Evolutionary conservation across 2,329 filamentous ascomycete genomes (phyloP).

Genomic region (Colletotrichum theobromicola): DNA sequence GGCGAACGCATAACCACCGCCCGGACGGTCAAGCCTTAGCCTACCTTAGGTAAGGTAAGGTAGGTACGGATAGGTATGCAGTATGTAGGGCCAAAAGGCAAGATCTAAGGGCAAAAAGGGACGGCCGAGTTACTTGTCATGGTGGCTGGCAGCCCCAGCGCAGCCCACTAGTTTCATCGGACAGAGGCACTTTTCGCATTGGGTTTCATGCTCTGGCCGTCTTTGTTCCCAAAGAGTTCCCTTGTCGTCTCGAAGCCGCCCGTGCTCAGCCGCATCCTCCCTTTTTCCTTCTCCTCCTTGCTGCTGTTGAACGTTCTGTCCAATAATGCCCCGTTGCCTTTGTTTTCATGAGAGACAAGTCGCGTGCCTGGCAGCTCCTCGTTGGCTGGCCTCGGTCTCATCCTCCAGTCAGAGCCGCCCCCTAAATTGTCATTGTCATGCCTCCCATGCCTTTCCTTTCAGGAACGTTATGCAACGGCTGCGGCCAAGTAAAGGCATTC

Average conservation of each 20-base stretch:
- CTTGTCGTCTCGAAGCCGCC: constrained; percentile 2
- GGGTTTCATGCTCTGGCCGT: constrained; percentile 15
- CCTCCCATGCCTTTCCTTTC: not conserved
- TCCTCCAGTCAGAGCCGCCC: not conserved
- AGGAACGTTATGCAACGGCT: not conserved
- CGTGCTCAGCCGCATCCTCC: constrained; percentile 11
- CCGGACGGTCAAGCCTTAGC: constrained; percentile 17
- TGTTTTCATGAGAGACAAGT: not conserved
- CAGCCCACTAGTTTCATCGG: constrained; percentile 18
- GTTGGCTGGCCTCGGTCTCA: not conserved
- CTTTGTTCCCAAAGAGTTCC: not conserved
- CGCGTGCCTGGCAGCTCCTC: not conserved
- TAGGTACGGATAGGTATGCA: not conserved
- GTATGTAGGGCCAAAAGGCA: not conserved
- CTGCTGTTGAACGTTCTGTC: not conserved
- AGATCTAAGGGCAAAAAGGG: not conserved
- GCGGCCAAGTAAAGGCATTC: not conserved
- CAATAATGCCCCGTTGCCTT: not conserved
- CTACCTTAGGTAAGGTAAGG: not conserved
- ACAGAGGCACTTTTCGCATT: not conserved
- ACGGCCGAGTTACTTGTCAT: not conserved
- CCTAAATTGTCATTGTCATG: not conserved
- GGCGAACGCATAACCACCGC: constrained; percentile 3
- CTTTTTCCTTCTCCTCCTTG: not conserved
- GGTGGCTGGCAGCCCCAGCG: constrained; percentile 2